These are phyloP conservation scores for Mollisia scopiformis DNA, from an alignment of 2,329 filamentous ascomycete genomes.

Conservation along the genomic window DNA sequence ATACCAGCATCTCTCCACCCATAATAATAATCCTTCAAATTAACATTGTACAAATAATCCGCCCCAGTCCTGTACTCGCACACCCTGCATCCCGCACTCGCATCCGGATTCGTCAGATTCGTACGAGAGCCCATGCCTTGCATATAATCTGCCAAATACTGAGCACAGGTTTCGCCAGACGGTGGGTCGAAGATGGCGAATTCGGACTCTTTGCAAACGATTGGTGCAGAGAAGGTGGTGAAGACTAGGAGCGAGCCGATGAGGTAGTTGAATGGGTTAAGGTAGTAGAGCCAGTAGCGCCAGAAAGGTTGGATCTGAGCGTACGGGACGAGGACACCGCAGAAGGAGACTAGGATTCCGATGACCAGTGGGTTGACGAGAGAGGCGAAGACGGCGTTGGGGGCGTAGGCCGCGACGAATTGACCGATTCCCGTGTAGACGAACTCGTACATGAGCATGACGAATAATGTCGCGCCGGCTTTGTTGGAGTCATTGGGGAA, in stretches of 20 bases:
- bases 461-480: conserved; percentile 56
- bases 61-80: conserved; percentile 61
- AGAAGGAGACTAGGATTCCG: conserved; percentile 71
- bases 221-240: conserved; percentile 54
- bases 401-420: conserved; percentile 64
- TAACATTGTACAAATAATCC: conserved; percentile 63
- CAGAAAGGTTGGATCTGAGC: conserved; percentile 39
- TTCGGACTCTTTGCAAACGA: conserved; percentile 55
- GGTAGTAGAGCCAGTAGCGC: conserved; percentile 54
- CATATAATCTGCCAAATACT: conserved; percentile 60
- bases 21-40: conserved; percentile 62
- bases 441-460: conserved; percentile 63
- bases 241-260: conserved; percentile 70
- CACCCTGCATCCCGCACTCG: conserved; percentile 57
- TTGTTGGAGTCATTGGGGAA: conserved; percentile 47
- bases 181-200: conserved; percentile 65
- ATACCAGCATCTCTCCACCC: conserved; percentile 68
- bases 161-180: conserved; percentile 61
- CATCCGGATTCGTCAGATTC: conserved; percentile 63
- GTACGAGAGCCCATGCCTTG: conserved; percentile 46
- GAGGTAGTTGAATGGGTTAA: conserved; percentile 71
- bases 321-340: conserved; percentile 76
- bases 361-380: conserved; percentile 50
- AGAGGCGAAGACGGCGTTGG: conserved; percentile 61
- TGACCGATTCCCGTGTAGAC: conserved; percentile 64